Base-by-base conservation (phyloP, 2,329 filamentous ascomycete species). In the Aspergillus ochraceus region DNA sequence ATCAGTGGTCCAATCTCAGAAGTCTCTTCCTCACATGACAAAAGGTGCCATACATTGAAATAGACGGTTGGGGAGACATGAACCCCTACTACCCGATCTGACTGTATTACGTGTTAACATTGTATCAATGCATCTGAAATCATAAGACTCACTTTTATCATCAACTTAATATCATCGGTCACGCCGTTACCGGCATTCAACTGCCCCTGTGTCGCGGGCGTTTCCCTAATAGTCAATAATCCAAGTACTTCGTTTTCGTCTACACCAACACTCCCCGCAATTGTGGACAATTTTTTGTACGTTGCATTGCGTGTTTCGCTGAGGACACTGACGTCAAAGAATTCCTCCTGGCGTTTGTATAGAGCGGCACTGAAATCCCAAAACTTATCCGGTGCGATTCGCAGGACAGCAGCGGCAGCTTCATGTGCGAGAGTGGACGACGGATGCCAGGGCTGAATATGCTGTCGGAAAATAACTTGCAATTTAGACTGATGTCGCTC, bases 391-490 rank as follows among this genome's bases (percentile, higher is more conserved):
- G 90, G 89, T 2, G 86, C 80, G 6, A 91, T 76, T 54, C 84
- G 85, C 67, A 94, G 83, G 1, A 97, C 91, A 2, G 92, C 94
- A 32, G 92, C 84, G 3, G 82, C 93, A 32, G 92, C 90, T 83
- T 98, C 94, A 58, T 81, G 77, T 9, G 71, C 72, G 11, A 92
- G 83, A 6, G 90, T 92, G 46, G 87, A 92, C 20, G 90, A 92
- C 1, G 94, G 94, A 78, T 98, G 93, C 94, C 94, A 97, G 14
- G 92, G 92, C 80, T 97, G 92, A 70, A 97, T 86, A 74, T 97
- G 92, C 74, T 94, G 93, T 53, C 93, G 89, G 82, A 97, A 91
- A 70, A 98, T 85, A 67, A 96, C 82, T 68, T 90, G 84, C 2
- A 97, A 79, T 62, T 82, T 83, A 60, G 80, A 82, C 24, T 79